These are phyloP conservation scores for Entomophthora muscae DNA, from an alignment of 371 early-diverging fungal genomes.

Conservation along the genomic window DNA sequence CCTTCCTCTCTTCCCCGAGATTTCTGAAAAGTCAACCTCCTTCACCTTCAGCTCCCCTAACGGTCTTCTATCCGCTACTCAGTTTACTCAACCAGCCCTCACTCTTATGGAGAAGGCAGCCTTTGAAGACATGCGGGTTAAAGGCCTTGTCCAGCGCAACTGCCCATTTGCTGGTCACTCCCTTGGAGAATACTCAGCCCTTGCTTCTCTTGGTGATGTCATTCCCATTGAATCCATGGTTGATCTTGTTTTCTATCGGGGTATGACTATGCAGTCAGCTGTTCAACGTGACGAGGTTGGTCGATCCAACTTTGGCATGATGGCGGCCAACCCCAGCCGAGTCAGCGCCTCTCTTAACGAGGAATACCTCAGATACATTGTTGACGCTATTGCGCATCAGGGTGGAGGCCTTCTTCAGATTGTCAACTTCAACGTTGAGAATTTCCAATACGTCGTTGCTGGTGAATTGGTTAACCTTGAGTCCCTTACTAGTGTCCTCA, in stretches of 20 bases:
- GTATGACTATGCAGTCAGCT: no score
- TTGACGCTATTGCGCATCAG: conserved; percentile 61
- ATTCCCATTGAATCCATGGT: conserved; percentile 70
- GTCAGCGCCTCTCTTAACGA: conserved; percentile 72
- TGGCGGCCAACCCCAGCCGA: conserved; percentile 83
- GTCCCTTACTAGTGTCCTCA: conserved; percentile 58
- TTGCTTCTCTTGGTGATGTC: conserved; percentile 79
- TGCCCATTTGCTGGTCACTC: conserved; percentile 87
- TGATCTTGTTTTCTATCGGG: conserved; percentile 91
- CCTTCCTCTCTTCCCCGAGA: conserved; percentile 78
- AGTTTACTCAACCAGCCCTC: conserved; percentile 89
- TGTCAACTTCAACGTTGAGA: conserved; percentile 93
- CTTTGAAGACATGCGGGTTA: conserved; percentile 81
- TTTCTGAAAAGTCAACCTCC: conserved; percentile 55
- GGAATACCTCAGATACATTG: conserved; percentile 62
- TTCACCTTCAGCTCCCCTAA: conserved; percentile 82
- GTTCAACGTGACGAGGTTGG: conserved; percentile 62
- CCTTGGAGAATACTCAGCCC: conserved; percentile 60
- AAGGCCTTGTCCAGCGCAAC: conserved; percentile 65
- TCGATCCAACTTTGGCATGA: conserved; percentile 87
- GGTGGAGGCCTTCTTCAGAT: conserved; percentile 73
- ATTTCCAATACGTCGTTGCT: conserved; percentile 90
- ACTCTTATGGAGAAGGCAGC: no score
- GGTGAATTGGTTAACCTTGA: conserved; percentile 72
- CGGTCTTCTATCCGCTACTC: conserved; percentile 85